Percentiles rank a stretch among this genome's conserved stretches.
Conservation (phyloP, 1,139 yeast species). For the Nakaseomyces sp. region DNA sequence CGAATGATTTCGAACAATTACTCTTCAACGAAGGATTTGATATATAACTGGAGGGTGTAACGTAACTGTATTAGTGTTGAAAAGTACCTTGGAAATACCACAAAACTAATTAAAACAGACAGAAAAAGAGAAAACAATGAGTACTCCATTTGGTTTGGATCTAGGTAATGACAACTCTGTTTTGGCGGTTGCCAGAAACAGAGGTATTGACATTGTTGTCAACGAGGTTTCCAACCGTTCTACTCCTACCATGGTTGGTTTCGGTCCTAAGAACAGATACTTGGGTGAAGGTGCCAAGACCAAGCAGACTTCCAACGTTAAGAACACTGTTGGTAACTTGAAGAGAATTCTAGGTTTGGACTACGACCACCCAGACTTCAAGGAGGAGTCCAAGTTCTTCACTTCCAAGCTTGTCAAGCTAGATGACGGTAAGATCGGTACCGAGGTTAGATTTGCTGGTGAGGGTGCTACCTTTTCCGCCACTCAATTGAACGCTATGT, state of each 20-base stretch:
- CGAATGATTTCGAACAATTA: conserved; percentile 4
- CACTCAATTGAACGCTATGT: conserved; percentile 91
- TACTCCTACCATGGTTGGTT: conserved; percentile 92
- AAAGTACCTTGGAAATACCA: too few relatives aligned
- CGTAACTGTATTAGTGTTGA: not conserved
- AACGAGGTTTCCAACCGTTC: conserved; percentile 97
- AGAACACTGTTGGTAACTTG: conserved; percentile 90
- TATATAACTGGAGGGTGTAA: not conserved
- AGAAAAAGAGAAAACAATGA: conserved; percentile 40
- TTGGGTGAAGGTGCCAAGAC: conserved; percentile 94
- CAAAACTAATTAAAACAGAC: not conserved
- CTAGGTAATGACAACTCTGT: conserved; percentile 92
- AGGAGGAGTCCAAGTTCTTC: conserved; percentile 64
- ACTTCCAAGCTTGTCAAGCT: conserved; percentile 62
- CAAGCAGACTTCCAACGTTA: conserved; percentile 91
- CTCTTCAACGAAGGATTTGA: not conserved
- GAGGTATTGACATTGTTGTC: conserved; percentile 97
- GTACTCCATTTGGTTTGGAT: conserved; percentile 96
- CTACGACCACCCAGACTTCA: conserved; percentile 69
- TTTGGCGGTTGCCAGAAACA: conserved; percentile 94
- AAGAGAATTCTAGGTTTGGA: conserved; percentile 61
- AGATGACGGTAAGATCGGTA: conserved; percentile 67
- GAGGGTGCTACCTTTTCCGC: conserved; percentile 73
- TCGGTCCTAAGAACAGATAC: conserved; percentile 79
- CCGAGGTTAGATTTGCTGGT: conserved; percentile 78